These are phyloP conservation scores for Penicillium hesseltinei DNA, from an alignment of 2,329 filamentous ascomycete species.

Conservation along the genomic window DNA sequence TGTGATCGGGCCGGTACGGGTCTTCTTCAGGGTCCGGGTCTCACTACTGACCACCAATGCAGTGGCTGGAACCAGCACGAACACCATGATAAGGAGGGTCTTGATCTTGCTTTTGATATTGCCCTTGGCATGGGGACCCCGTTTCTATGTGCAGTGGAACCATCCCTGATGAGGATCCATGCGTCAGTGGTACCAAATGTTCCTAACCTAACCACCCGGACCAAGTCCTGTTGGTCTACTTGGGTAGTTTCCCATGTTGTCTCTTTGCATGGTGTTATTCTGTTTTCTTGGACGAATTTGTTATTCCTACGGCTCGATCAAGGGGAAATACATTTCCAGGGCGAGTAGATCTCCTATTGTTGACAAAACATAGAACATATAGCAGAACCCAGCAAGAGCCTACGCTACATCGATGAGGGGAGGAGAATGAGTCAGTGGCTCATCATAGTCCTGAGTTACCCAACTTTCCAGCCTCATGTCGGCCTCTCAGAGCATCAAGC, in stretches of 20 bases:
- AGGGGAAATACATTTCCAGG: not conserved
- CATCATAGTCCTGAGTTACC: not conserved
- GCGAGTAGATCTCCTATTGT: not conserved
- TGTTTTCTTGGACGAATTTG: not conserved
- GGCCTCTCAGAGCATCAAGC: not conserved
- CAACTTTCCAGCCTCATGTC: too few relatives aligned
- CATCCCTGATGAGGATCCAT: not conserved
- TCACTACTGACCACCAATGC: not conserved
- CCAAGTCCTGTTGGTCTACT: too few relatives aligned
- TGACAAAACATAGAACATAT: not conserved
- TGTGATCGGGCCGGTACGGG: not conserved
- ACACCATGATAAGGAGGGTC: not conserved
- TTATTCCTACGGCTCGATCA: not conserved
- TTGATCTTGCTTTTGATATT: not conserved
- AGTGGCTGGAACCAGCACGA: not conserved
- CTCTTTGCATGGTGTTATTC: too few relatives aligned
- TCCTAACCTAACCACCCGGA: too few relatives aligned
- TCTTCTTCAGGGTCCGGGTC: not conserved
- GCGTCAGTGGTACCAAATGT: not conserved
- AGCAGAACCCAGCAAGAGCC: too few relatives aligned
- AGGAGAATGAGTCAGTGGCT: not conserved
- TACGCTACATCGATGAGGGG: not conserved
- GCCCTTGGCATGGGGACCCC: not conserved
- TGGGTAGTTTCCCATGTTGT: too few relatives aligned
- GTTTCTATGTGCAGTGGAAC: not conserved